Percentiles rank a stretch among this genome's conserved stretches.
Conservation (phyloP, 2,329 filamentous ascomycete species). For the Pseudogymnoascus sp. region DNA sequence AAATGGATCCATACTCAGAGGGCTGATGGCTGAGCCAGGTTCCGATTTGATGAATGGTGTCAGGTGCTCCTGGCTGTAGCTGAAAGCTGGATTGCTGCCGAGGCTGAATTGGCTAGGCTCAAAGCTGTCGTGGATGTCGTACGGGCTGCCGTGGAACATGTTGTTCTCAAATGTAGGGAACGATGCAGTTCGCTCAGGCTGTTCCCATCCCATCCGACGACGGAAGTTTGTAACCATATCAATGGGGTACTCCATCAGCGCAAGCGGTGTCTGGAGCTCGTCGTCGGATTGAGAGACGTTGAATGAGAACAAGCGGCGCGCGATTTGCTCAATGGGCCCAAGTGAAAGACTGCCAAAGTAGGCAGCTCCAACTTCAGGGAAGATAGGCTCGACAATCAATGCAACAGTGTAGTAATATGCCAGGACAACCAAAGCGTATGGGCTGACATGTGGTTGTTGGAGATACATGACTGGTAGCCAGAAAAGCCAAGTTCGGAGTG, state of each 20-base stretch:
- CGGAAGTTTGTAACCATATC: constrained; percentile 63
- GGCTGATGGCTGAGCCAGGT: constrained; percentile 43
- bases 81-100: constrained; percentile 48
- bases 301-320: constrained; percentile 63
- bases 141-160: constrained; percentile 40
- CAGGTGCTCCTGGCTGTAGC: constrained; percentile 56
- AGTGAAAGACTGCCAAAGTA: constrained; percentile 80
- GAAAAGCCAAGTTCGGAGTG: constrained; percentile 86
- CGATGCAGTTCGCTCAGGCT: constrained; percentile 50
- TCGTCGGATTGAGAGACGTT: constrained; percentile 52
- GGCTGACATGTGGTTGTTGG: constrained; percentile 66
- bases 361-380: constrained; percentile 81
- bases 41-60: constrained; percentile 45
- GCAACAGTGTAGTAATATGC: constrained; percentile 89
- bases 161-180: constrained; percentile 53
- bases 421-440: constrained; percentile 72
- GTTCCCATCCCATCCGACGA: constrained; percentile 58
- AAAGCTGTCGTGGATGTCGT: constrained; percentile 32
- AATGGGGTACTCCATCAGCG: constrained; percentile 65
- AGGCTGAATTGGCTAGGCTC: constrained; percentile 45
- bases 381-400: constrained; percentile 79
- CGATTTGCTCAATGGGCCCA: constrained; percentile 77
- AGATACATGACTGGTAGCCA: constrained; percentile 86
- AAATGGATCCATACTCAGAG: constrained; percentile 46
- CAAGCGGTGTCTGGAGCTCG: constrained; percentile 52